Percentiles rank a stretch among this genome's conserved stretches.
phyloP scores from a whole-genome alignment of 2,329 filamentous ascomycete species.

The Bipolaris gigantea region DNA sequence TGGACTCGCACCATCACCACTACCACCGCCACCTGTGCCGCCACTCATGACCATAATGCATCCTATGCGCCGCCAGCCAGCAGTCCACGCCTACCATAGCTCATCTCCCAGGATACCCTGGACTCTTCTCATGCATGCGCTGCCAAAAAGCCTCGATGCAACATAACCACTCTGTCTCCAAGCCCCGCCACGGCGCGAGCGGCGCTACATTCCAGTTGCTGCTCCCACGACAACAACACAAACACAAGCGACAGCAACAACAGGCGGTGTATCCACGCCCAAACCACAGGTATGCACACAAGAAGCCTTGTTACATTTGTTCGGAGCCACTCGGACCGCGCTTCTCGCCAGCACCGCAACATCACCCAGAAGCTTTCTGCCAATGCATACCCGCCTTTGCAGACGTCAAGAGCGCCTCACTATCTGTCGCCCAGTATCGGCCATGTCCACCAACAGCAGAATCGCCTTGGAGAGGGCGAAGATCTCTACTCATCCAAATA shows the following conservation, averaged over 20 bases:
- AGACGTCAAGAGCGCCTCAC: slow-evolving; percentile 1
- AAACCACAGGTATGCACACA: neutral
- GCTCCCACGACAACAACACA: neutral
- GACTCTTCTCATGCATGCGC: slow-evolving; percentile 4
- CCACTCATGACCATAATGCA: neutral
- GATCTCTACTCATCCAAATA: neutral
- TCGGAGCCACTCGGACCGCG: neutral
- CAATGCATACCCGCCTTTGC: neutral
- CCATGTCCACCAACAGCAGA: neutral
- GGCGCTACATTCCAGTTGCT: neutral
- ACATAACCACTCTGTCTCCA: neutral
- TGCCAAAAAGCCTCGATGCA: slow-evolving; percentile 5
- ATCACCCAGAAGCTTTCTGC: neutral
- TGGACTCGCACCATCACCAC: no score
- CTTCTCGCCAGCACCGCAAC: slow-evolving; percentile 1
- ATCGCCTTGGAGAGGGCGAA: neutral
- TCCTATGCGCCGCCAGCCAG: neutral
- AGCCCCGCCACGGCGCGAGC: neutral
- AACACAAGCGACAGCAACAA: neutral
- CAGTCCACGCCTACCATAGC: slow-evolving; percentile 1
- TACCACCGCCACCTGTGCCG: neutral
- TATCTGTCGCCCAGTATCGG: slow-evolving; percentile 1
- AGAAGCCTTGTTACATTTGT: neutral
- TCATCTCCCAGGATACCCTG: slow-evolving; percentile 10
- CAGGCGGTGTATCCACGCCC: neutral